Percentiles rank a stretch among this genome's conserved stretches.
Evolutionary conservation across 805 yeast species (phyloP).

Genomic region (Candida nitratophila): DNA sequence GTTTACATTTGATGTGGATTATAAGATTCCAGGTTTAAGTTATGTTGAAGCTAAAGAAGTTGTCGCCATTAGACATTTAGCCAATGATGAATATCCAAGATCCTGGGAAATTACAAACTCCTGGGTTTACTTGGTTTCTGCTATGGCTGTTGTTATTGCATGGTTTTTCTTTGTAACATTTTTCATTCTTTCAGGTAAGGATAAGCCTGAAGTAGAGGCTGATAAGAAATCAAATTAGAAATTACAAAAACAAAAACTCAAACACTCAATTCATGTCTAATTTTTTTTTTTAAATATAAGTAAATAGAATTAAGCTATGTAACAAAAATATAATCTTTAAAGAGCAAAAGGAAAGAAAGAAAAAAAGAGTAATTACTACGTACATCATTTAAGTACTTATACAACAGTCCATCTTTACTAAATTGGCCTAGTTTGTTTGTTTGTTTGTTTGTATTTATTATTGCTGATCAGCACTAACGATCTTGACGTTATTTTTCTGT

Average conservation of each 20-base stretch:
- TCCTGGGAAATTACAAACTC: conserved; percentile 91
- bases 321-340: too few species aligned
- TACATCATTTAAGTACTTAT: too few species aligned
- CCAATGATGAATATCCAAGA: conserved; percentile 91
- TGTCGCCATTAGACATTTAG: conserved; percentile 86
- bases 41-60: conserved; percentile 59
- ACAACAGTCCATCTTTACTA: too few species aligned
- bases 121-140: conserved; percentile 81
- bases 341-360: too few species aligned
- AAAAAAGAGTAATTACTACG: too few species aligned
- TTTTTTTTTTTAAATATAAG: too few species aligned
- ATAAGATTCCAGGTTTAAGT: conserved; percentile 69
- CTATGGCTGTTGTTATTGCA: conserved; percentile 58
- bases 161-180: conserved; percentile 75
- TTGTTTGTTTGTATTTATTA: too few species aligned
- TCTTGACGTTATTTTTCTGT: conserved; percentile 39
- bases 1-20: conserved; percentile 77
- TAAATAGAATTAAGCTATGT: neutral
- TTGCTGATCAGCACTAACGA: conserved; percentile 25
- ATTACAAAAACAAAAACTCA: neutral
- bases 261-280: too few species aligned
- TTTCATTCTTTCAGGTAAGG: conserved; percentile 37
- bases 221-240: conserved; percentile 17
- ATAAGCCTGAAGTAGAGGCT: conserved; percentile 5
- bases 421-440: too few species aligned